phyloP scores from a whole-genome alignment of 371 early-diverging fungal genomes.

The Lichtheimia corymbifera region DNA sequence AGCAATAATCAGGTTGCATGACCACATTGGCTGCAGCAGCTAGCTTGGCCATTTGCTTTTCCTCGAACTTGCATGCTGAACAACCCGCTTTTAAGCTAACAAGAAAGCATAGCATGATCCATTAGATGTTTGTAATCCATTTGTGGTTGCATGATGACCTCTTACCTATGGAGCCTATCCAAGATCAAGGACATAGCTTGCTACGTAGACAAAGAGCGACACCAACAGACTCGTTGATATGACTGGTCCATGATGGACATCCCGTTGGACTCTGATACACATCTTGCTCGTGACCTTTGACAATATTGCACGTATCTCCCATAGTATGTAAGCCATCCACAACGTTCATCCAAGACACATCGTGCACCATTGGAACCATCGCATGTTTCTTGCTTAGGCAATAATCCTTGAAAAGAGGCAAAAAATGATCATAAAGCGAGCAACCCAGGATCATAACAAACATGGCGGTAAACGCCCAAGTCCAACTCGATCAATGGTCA shows the following conservation, averaged over 20 bases:
- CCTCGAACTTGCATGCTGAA: slow-evolving; percentile 63
- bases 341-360: slow-evolving; percentile 64
- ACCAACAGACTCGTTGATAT: slow-evolving; percentile 34
- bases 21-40: slow-evolving; percentile 68
- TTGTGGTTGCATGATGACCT: no score
- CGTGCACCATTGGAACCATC: slow-evolving; percentile 56
- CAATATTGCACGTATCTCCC: slow-evolving; percentile 25
- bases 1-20: slow-evolving; percentile 60
- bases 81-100: slow-evolving; percentile 64
- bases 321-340: slow-evolving; percentile 49
- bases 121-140: background rate
- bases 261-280: slow-evolving; percentile 35
- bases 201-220: slow-evolving; percentile 59
- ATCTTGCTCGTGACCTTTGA: slow-evolving; percentile 17
- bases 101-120: background rate
- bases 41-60: slow-evolving; percentile 55
- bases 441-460: slow-evolving; percentile 57
- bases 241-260: slow-evolving; percentile 33
- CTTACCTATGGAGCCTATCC: slow-evolving; percentile 60
- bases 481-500: slow-evolving; percentile 59
- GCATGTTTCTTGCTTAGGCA: slow-evolving; percentile 51
- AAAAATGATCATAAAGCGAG: slow-evolving; percentile 62
- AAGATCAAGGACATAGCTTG: slow-evolving; percentile 64
- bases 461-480: slow-evolving; percentile 58
- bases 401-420: slow-evolving; percentile 58